Conservation (phyloP, 495 filamentous ascomycete species). For the Penicillium coffeae region DNA sequence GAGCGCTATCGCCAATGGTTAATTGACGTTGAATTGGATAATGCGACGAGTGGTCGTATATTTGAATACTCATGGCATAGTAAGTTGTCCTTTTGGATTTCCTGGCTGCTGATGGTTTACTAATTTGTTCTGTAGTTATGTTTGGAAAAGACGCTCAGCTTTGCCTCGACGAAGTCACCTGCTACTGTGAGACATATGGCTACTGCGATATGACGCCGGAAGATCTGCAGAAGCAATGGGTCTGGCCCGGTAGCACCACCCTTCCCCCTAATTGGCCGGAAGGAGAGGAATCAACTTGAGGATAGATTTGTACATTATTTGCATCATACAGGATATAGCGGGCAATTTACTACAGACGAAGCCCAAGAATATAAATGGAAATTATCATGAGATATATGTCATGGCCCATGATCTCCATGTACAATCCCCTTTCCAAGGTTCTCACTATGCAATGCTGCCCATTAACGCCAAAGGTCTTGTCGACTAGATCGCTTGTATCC, state of each 20-base stretch:
- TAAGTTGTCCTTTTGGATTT: constrained; percentile 16
- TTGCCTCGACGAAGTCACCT: constrained; percentile 32
- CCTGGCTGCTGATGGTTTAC: background rate
- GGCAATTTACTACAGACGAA: too few species aligned
- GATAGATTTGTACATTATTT: background rate
- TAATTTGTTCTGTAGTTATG: constrained; percentile 15
- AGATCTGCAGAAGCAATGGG: constrained; percentile 19
- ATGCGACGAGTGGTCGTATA: constrained; percentile 55
- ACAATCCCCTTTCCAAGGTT: background rate
- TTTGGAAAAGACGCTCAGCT: constrained; percentile 23
- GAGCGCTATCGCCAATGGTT: constrained; percentile 55
- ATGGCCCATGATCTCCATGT: background rate
- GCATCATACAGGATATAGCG: background rate
- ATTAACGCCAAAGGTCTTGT: constrained; percentile 43
- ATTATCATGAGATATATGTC: background rate
- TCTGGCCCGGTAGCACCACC: constrained; percentile 19
- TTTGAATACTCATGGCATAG: constrained; percentile 72
- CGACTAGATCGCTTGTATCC: constrained; percentile 35
- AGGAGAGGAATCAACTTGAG: background rate
- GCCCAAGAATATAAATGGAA: background rate
- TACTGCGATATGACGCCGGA: constrained; percentile 22
- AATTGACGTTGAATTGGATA: constrained; percentile 49
- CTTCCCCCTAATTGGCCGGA: constrained; percentile 20
- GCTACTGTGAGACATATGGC: constrained; percentile 43
- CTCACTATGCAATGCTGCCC: background rate